A percentile compares a stretch with the other conserved stretches of the same genome.
Conservation (phyloP, 2,329 filamentous ascomycete species). For the Ceratocystiopsis minuta region DNA sequence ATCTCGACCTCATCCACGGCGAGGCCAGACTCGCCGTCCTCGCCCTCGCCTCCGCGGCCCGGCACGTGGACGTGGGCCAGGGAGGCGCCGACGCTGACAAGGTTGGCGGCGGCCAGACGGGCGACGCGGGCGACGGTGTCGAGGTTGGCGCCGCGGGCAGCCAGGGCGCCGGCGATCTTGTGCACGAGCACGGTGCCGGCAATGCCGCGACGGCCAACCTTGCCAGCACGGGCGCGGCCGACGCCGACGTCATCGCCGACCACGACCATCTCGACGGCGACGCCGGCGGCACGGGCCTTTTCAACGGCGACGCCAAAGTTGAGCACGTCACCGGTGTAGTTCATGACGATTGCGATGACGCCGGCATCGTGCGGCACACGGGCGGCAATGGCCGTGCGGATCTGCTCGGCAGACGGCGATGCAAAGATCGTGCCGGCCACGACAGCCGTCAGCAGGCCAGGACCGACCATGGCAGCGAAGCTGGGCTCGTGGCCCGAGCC, state of each 20-base stretch:
- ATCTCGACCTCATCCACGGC: constrained; percentile 39
- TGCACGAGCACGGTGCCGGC: constrained; percentile 82
- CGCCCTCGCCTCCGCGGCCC: constrained; percentile 36
- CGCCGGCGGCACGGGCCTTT: constrained; percentile 66
- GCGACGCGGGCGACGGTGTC: constrained; percentile 58
- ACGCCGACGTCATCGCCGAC: constrained; percentile 88
- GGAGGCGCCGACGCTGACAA: constrained; percentile 72
- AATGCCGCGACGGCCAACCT: constrained; percentile 79
- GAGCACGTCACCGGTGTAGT: constrained; percentile 77
- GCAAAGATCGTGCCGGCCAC: constrained; percentile 77
- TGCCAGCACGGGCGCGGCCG: constrained; percentile 63
- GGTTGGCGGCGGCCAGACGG: constrained; percentile 51
- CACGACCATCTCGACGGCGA: constrained; percentile 72
- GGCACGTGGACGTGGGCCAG: constrained; percentile 88
- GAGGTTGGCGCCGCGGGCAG: constrained; percentile 48
- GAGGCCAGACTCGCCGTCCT: constrained; percentile 36
- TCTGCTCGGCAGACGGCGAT: constrained; percentile 58
- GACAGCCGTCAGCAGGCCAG: constrained; percentile 60
- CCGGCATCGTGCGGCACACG: constrained; percentile 44
- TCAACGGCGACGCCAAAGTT: constrained; percentile 91
- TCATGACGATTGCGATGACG: constrained; percentile 85
- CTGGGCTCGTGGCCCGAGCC: constrained; percentile 82
- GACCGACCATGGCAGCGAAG: constrained; percentile 71
- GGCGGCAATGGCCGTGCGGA: constrained; percentile 55
- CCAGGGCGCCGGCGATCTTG: constrained; percentile 74